Conservation (phyloP, 2,329 filamentous ascomycete genomes). For the Calcarisporium arbuscula region DNA sequence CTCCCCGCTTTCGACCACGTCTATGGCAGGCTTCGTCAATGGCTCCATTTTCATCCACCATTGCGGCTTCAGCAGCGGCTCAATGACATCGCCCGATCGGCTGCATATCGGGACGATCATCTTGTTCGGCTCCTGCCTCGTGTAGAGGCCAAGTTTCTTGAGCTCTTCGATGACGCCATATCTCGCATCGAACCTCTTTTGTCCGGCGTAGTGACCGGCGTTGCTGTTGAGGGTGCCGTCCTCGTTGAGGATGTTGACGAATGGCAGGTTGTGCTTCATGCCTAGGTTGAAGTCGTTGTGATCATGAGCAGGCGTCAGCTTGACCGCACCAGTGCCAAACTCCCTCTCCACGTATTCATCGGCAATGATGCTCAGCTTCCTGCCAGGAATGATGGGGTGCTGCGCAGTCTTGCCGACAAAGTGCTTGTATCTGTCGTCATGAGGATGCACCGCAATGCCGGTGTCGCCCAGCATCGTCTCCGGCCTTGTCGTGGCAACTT, state of each 20-base stretch:
- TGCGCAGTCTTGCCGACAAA: constrained; percentile 71
- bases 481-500: constrained; percentile 78
- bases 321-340: constrained; percentile 87
- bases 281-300: constrained; percentile 80
- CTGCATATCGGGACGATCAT: constrained; percentile 79
- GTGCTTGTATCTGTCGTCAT: constrained; percentile 72
- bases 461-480: constrained; percentile 87
- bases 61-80: constrained; percentile 82
- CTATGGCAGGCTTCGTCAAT: constrained; percentile 65
- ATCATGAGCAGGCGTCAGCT: constrained; percentile 85
- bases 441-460: constrained; percentile 81
- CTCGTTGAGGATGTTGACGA: constrained; percentile 84
- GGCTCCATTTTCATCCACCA: constrained; percentile 90
- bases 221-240: constrained; percentile 77
- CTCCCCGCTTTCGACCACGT: constrained; percentile 66
- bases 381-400: constrained; percentile 70
- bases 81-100: constrained; percentile 80
- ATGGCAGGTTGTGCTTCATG: constrained; percentile 66
- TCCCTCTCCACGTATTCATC: constrained; percentile 78
- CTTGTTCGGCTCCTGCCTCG: constrained; percentile 80
- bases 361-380: constrained; percentile 68
- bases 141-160: constrained; percentile 73
- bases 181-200: constrained; percentile 79
- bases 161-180: constrained; percentile 73
- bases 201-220: constrained; percentile 67